phyloP scores from a whole-genome alignment of 1,284 basidiomycete species.

The Ceratobasidium sp. region DNA sequence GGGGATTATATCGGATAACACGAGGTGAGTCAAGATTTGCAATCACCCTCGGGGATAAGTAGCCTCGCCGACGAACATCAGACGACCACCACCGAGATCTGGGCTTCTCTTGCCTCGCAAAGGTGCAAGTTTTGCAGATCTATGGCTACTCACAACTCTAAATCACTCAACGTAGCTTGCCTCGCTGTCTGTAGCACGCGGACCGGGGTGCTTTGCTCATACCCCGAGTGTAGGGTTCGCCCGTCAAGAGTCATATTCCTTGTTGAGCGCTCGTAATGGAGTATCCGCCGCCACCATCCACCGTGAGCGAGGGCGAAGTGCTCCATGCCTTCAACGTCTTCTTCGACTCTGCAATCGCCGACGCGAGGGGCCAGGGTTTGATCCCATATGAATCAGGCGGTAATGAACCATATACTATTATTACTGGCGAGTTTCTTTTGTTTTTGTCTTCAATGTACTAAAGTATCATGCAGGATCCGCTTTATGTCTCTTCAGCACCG shows the following conservation, averaged over 20 bases:
- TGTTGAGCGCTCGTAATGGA: too few species aligned
- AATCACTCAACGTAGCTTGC: neutral
- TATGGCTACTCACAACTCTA: neutral
- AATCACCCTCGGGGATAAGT: neutral
- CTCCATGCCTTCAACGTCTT: neutral
- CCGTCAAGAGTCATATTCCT: too few species aligned
- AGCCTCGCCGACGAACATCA: neutral
- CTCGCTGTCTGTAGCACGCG: neutral
- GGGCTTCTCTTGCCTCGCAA: neutral
- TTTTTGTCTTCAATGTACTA: neutral
- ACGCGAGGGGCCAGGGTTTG: neutral
- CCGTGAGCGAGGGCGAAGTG: neutral
- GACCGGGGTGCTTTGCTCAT: too few species aligned
- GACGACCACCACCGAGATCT: neutral
- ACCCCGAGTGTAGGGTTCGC: too few species aligned
- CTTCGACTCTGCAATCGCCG: neutral
- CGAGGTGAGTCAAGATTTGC: neutral
- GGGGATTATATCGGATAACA: neutral
- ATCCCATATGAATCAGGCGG: neutral
- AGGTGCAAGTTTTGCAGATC: neutral
- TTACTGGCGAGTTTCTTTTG: neutral
- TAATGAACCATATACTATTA: neutral
- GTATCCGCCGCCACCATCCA: neutral
- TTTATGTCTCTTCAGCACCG: slow-evolving; percentile 7
- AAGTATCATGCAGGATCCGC: too few species aligned